Conservation (phyloP, 176 grass and related monocot genomes). For the Elymus sibiricus region DNA sequence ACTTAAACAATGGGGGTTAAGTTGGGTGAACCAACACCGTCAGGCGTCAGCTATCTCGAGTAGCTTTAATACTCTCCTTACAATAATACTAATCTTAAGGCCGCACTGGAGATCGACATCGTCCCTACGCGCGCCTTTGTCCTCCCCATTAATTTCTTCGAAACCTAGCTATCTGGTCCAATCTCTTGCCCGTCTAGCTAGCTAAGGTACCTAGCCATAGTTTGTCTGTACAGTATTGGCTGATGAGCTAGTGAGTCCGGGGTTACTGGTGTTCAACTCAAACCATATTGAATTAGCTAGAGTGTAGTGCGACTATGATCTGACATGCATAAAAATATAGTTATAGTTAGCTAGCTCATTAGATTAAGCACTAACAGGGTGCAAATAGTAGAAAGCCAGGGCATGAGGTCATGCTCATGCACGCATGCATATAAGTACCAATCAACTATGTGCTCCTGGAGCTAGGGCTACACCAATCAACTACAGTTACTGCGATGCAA, state of each 20-base stretch:
- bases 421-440: not conserved
- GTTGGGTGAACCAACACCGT: conserved; percentile 33
- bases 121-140: conserved; percentile 1
- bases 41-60: not conserved
- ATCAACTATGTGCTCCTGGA: conserved; percentile 20
- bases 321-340: not conserved
- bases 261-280: not conserved
- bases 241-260: not conserved
- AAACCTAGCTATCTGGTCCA: not conserved
- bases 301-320: not conserved
- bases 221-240: not conserved
- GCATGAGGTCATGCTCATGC: not conserved
- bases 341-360: not conserved
- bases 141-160: not conserved
- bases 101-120: not conserved
- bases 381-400: not conserved
- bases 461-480: conserved; percentile 5
- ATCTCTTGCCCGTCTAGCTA: not conserved
- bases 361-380: not conserved
- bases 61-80: too few species aligned
- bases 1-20: conserved; percentile 39
- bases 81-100: too few species aligned
- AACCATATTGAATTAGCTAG: not conserved
- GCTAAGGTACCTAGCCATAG: not conserved
- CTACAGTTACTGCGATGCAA: not conserved